Evolutionary conservation across 1,284 basidiomycete genomes (phyloP).

Genomic region (Tylopilus sp.): DNA sequence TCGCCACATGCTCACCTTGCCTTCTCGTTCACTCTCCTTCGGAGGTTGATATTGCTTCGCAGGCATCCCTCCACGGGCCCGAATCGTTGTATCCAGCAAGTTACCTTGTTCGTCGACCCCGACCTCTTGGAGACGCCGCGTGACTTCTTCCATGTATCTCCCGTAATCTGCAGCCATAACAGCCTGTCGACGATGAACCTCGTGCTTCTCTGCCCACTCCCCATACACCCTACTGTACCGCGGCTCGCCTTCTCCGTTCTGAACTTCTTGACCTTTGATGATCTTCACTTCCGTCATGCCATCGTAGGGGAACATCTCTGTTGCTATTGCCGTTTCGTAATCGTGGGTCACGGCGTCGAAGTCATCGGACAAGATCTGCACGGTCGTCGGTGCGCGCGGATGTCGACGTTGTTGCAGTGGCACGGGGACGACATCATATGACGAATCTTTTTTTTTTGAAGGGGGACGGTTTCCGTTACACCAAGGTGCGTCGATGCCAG

Average conservation of each 20-base stretch:
- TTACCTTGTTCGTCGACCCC: constrained; percentile 33
- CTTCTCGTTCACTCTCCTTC: constrained; percentile 26
- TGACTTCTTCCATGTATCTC: constrained; percentile 47
- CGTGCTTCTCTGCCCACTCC: constrained; percentile 31
- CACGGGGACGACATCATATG: constrained; percentile 31
- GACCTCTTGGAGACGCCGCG: constrained; percentile 40
- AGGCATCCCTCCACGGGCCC: constrained; percentile 3
- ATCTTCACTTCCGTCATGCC: constrained; percentile 26
- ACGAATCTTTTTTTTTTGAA: constrained; percentile 34
- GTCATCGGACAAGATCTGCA: constrained; percentile 31
- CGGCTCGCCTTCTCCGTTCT: constrained; percentile 7
- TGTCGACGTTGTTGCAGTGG: constrained; percentile 19
- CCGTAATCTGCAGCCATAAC: constrained; percentile 35
- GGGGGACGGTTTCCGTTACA: neutral
- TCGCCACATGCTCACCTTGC: constrained; percentile 51
- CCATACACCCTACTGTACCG: constrained; percentile 32
- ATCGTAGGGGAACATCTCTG: constrained; percentile 23
- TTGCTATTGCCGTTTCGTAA: constrained; percentile 25
- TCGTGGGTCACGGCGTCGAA: constrained; percentile 32
- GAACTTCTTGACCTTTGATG: constrained; percentile 10
- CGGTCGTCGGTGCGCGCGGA: constrained; percentile 33
- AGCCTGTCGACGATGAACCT: constrained; percentile 24
- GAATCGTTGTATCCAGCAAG: constrained; percentile 16
- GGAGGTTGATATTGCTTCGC: constrained; percentile 8
- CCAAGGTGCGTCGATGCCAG: neutral